A percentile compares a stretch with the other conserved stretches of the same genome.
phyloP scores from a whole-genome alignment of 179 eudicot genomes.

The Drosera spatulata region DNA sequence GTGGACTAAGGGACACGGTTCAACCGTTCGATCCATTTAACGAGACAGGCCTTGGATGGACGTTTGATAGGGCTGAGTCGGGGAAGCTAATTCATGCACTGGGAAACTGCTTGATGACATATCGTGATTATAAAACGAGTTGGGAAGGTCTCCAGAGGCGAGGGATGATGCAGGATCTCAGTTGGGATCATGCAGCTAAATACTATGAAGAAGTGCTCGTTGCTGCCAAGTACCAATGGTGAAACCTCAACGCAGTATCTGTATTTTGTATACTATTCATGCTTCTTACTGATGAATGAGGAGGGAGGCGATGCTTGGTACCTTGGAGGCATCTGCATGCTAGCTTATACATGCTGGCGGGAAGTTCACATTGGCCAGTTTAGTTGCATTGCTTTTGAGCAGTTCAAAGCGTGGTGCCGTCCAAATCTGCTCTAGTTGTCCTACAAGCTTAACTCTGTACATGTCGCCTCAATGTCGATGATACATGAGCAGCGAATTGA shows the following conservation, averaged over 20 bases:
- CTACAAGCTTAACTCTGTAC: too few relatives aligned
- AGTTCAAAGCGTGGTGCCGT: too few relatives aligned
- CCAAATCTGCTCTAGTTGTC: too few relatives aligned
- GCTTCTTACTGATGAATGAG: too few relatives aligned
- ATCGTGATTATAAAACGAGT: conserved; percentile 53
- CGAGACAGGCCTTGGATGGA: conserved; percentile 80
- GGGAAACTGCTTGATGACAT: conserved; percentile 75
- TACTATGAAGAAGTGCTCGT: conserved; percentile 78
- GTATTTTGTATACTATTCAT: too few relatives aligned
- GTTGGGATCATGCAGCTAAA: conserved; percentile 85
- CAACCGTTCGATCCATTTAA: conserved; percentile 70
- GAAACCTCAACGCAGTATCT: background rate
- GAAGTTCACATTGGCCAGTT: too few relatives aligned
- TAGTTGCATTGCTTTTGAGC: too few relatives aligned
- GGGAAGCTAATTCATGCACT: conserved; percentile 54
- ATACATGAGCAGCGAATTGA: too few relatives aligned
- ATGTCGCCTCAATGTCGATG: too few relatives aligned
- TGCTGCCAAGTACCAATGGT: conserved; percentile 93
- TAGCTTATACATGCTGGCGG: too few relatives aligned
- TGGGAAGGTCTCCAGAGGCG: conserved; percentile 80
- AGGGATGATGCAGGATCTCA: conserved; percentile 76
- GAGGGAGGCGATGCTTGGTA: too few relatives aligned
- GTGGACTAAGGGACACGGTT: conserved; percentile 87
- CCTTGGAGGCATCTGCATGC: too few relatives aligned
- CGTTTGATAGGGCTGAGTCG: conserved; percentile 62